Conservation (phyloP, 148 eudicot species). For the Vaccinium vitisidaea region DNA sequence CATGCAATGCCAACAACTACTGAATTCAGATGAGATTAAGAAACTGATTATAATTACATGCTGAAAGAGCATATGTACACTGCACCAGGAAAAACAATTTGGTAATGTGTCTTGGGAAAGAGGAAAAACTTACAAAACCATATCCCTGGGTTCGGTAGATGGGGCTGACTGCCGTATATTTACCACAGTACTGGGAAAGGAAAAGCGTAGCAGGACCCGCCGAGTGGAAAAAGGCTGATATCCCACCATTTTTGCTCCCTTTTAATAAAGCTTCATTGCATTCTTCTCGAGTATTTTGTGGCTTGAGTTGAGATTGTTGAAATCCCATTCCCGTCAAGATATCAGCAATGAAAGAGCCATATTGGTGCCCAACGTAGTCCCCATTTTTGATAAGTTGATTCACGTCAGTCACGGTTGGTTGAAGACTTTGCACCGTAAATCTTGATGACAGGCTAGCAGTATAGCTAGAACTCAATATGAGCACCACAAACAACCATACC, state of each 20-base stretch:
- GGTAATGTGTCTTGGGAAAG: background rate
- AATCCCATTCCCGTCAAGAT: constrained; percentile 17
- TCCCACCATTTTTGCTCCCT: constrained; percentile 26
- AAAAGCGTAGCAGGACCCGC: constrained; percentile 12
- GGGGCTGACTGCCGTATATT: constrained; percentile 23
- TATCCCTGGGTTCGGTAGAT: constrained; percentile 25
- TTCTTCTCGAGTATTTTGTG: background rate
- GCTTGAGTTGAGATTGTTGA: background rate
- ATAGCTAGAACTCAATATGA: constrained; percentile 22
- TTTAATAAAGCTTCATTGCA: constrained; percentile 11
- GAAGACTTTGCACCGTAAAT: constrained; percentile 26
- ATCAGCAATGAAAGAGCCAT: constrained; percentile 23
- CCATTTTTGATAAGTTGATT: constrained; percentile 22
- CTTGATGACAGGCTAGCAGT: constrained; percentile 29
- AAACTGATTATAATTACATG: too few species aligned
- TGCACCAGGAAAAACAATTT: background rate
- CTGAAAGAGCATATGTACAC: too few species aligned
- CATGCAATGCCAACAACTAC: too few species aligned
- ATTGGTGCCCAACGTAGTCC: constrained; percentile 24
- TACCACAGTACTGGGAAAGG: constrained; percentile 20
- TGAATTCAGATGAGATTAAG: too few species aligned
- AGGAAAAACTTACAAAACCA: constrained; percentile 23
- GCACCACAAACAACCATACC: constrained; percentile 19
- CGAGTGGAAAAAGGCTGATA: constrained; percentile 25
- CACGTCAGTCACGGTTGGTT: constrained; percentile 20